Conservation (phyloP, 148 eudicot genomes). For the Camellia lanceoleosa region DNA sequence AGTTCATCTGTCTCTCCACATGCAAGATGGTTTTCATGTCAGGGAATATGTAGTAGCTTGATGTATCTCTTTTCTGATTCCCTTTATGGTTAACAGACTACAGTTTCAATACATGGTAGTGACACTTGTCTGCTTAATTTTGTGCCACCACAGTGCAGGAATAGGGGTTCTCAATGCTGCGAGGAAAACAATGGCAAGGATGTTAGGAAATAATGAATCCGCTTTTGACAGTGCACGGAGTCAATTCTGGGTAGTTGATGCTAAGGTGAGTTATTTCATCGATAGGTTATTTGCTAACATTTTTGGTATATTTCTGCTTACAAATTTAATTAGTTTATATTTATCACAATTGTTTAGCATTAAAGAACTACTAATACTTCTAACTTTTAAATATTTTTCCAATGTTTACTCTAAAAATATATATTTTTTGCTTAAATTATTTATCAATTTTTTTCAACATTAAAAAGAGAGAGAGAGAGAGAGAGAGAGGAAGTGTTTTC, state of each 20-base stretch:
- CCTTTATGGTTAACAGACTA: not conserved
- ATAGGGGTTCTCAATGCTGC: constrained; percentile 98
- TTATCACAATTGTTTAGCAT: too few species aligned
- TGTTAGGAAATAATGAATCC: constrained; percentile 79
- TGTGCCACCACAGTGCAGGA: constrained; percentile 72
- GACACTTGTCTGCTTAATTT: constrained; percentile 9
- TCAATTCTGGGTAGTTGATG: constrained; percentile 99
- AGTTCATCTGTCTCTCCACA: not conserved
- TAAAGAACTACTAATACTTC: too few species aligned
- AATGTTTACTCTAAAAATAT: too few species aligned
- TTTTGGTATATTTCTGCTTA: too few species aligned
- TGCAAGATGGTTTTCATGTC: not conserved
- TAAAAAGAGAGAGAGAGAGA: too few species aligned
- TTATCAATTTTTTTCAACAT: too few species aligned
- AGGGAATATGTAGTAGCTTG: not conserved
- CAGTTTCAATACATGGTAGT: not conserved
- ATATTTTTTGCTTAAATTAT: too few species aligned
- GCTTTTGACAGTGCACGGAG: constrained; percentile 95
- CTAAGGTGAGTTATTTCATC: constrained; percentile 52
- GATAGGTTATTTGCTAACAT: not conserved
- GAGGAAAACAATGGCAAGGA: constrained; percentile 96
- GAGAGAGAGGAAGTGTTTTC: too few species aligned
- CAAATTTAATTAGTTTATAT: too few species aligned
- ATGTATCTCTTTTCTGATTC: not conserved
- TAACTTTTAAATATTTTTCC: too few species aligned